phyloP scores from a whole-genome alignment of 2,329 filamentous ascomycete species.

The Aspergillus carbonarius region DNA sequence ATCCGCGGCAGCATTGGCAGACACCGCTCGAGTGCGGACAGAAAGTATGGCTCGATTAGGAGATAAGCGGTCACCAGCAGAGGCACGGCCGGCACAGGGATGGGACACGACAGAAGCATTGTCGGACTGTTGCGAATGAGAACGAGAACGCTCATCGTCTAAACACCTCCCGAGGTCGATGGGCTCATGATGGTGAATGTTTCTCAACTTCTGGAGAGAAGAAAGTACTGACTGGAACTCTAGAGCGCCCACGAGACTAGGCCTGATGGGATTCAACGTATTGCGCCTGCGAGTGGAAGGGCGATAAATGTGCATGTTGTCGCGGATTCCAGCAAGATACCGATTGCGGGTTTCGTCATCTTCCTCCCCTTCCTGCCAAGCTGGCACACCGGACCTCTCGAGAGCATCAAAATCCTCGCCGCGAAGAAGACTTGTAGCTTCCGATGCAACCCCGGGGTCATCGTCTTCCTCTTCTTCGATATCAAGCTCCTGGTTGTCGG shows the following conservation, averaged over 20 bases:
- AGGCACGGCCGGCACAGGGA: constrained; percentile 33
- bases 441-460: constrained; percentile 47
- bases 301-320: constrained; percentile 85
- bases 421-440: constrained; percentile 46
- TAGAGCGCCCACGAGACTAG: constrained; percentile 87
- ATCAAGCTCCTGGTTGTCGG: constrained; percentile 59
- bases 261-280: constrained; percentile 80
- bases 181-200: constrained; percentile 64
- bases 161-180: constrained; percentile 70
- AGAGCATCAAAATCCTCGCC: constrained; percentile 64
- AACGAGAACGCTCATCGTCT: constrained; percentile 55
- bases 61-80: constrained; percentile 26
- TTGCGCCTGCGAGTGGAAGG: constrained; percentile 67
- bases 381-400: constrained; percentile 52
- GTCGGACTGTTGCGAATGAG: constrained; percentile 46
- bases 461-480: constrained; percentile 59
- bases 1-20: constrained; percentile 57
- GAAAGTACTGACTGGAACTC: constrained; percentile 90
- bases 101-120: constrained; percentile 50
- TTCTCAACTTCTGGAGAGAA: constrained; percentile 80
- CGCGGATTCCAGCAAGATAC: constrained; percentile 77
- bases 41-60: constrained; percentile 22
- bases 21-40: constrained; percentile 54
- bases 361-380: constrained; percentile 55
- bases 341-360: constrained; percentile 57